Conservation (phyloP, 495 filamentous ascomycete species). For the Aspergillus funiculosus region DNA sequence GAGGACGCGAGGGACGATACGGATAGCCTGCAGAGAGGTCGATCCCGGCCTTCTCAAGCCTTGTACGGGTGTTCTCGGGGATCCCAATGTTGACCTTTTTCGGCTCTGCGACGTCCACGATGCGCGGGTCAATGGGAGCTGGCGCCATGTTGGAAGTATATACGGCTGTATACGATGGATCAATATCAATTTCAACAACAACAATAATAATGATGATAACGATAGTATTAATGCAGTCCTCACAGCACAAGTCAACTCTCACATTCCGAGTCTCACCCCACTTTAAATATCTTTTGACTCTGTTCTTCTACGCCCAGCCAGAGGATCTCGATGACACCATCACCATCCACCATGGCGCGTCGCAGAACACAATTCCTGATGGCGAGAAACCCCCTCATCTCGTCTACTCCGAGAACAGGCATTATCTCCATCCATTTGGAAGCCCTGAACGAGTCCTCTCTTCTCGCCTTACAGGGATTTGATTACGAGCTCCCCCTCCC, state of each 20-base stretch:
- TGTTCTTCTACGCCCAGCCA: too few species aligned
- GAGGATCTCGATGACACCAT: constrained; percentile 36
- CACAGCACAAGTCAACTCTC: too few species aligned
- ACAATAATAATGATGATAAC: too few species aligned
- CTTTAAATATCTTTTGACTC: too few species aligned
- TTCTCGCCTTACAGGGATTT: constrained; percentile 21
- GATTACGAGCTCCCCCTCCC: constrained; percentile 9
- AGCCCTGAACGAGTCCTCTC: background rate
- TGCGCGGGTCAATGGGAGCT: constrained; percentile 51
- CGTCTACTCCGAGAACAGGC: background rate
- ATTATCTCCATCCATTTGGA: constrained; percentile 15
- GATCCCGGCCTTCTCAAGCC: constrained; percentile 58
- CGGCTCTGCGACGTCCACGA: constrained; percentile 53
- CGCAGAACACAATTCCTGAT: background rate
- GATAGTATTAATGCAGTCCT: too few species aligned
- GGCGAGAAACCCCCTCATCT: background rate
- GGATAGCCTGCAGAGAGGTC: constrained; percentile 62
- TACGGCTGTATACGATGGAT: background rate
- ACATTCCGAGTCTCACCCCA: too few species aligned
- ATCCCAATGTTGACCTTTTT: constrained; percentile 58
- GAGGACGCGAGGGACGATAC: constrained; percentile 57
- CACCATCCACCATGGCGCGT: constrained; percentile 22
- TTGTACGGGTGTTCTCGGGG: constrained; percentile 46
- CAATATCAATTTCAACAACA: too few species aligned
- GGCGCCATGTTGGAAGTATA: constrained; percentile 31